phyloP scores from a whole-genome alignment of 306 rosid species.

The Hippophae gyantsensis region DNA sequence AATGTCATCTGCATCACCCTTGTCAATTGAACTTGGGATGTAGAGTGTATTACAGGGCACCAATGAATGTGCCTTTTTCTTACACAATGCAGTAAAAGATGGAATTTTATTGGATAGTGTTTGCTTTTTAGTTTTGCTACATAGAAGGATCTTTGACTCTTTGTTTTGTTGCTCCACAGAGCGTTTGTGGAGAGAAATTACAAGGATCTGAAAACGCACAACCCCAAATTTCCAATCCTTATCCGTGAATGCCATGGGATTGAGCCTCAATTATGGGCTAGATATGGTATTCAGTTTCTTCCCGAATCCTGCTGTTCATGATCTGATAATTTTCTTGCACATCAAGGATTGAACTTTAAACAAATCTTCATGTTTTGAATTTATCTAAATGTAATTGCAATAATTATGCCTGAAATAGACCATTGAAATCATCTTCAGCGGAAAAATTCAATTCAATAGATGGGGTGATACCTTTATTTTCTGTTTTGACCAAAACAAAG shows the following conservation, averaged over 20 bases:
- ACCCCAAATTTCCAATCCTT: constrained; percentile 83
- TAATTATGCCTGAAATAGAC: no score
- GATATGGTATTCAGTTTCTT: constrained; percentile 56
- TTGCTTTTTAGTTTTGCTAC: no score
- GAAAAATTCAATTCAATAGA: neutral
- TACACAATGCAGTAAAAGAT: no score
- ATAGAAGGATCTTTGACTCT: no score
- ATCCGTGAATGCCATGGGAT: constrained; percentile 84
- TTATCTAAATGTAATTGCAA: no score
- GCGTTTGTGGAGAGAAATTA: constrained; percentile 78
- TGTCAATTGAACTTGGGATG: no score
- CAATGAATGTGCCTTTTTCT: no score
- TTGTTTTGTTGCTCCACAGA: constrained; percentile 32
- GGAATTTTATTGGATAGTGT: no score
- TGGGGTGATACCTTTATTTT: neutral
- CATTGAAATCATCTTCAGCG: neutral
- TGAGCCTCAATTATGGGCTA: constrained; percentile 90
- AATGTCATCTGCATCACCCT: no score
- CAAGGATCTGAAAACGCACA: constrained; percentile 69
- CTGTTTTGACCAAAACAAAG: neutral
- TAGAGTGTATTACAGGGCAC: no score
- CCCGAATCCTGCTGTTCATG: neutral
- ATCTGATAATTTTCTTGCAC: neutral
- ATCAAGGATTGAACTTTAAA: neutral
- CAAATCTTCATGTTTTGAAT: neutral